Percentiles rank a stretch among this genome's conserved stretches.
These are phyloP conservation scores for Jaminaea rosea DNA, from an alignment of 1,284 basidiomycete species.

Conservation along the genomic window DNA sequence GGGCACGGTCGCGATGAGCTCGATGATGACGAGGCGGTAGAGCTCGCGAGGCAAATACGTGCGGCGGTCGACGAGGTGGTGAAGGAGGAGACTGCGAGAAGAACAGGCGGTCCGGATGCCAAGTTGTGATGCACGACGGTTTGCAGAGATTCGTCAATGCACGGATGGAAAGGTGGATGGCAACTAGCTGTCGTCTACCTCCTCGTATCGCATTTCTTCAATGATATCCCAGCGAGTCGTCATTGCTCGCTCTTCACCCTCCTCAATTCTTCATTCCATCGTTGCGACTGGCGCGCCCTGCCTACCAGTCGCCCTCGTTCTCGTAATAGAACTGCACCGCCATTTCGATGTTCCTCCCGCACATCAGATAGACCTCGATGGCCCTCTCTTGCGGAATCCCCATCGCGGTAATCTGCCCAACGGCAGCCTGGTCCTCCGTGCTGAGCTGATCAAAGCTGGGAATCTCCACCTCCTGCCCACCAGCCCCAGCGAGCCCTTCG, in stretches of 20 bases:
- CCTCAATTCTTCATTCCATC: too few relatives aligned
- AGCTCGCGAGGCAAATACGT: background rate
- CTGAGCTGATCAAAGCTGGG: constrained; percentile 22
- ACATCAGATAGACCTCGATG: constrained; percentile 44
- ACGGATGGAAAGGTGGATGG: too few relatives aligned
- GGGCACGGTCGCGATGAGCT: constrained; percentile 34
- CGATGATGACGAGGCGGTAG: constrained; percentile 22
- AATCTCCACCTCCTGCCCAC: constrained; percentile 31
- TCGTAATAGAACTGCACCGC: constrained; percentile 47
- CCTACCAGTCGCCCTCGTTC: constrained; percentile 16
- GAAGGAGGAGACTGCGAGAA: background rate
- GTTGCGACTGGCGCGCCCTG: too few relatives aligned
- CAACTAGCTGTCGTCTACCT: too few relatives aligned
- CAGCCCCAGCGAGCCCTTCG: constrained; percentile 16
- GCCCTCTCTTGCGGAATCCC: constrained; percentile 43
- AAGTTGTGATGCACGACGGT: too few relatives aligned
- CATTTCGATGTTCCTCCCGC: constrained; percentile 45
- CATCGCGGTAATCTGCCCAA: constrained; percentile 41
- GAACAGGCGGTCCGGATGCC: background rate
- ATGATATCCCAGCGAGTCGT: too few relatives aligned
- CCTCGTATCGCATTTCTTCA: too few relatives aligned
- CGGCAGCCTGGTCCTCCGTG: constrained; percentile 28
- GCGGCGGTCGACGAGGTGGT: constrained; percentile 1
- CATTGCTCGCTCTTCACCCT: too few relatives aligned
- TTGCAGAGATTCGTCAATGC: too few relatives aligned